Evolutionary conservation across 768 basidiomycete genomes (phyloP).

Genomic region (Tylopilus vinaceipallidus): DNA sequence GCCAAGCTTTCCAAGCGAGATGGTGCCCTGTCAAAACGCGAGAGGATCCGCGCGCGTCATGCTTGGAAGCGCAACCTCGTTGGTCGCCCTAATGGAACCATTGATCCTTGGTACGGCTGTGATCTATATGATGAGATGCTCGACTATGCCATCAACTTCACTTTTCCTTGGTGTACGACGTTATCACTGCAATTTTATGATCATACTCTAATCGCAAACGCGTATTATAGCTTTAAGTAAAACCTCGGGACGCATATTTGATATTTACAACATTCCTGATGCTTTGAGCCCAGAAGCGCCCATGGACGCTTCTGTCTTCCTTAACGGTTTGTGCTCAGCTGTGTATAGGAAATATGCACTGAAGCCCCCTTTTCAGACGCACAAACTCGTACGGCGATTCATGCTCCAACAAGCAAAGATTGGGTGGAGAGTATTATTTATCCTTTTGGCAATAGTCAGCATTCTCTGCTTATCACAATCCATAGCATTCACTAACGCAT

Average conservation of each 20-base stretch:
- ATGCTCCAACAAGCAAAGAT: conserved; percentile 61
- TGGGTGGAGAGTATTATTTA: conserved; percentile 37
- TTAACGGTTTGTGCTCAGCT: conserved; percentile 50
- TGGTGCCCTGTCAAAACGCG: conserved; percentile 22
- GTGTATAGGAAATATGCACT: background rate
- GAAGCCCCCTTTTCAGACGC: conserved; percentile 39
- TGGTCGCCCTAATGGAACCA: conserved; percentile 49
- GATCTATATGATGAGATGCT: conserved; percentile 60
- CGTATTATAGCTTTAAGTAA: conserved; percentile 17
- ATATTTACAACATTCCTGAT: conserved; percentile 56
- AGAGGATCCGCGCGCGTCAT: conserved; percentile 23
- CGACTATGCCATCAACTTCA: conserved; percentile 72
- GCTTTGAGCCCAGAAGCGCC: conserved; percentile 50
- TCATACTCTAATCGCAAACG: conserved; percentile 1
- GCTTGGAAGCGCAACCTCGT: conserved; percentile 47
- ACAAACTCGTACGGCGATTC: conserved; percentile 55
- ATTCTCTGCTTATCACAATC: background rate
- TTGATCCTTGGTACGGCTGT: conserved; percentile 67
- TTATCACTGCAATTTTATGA: background rate
- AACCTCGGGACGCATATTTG: conserved; percentile 35
- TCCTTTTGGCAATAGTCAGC: conserved; percentile 35
- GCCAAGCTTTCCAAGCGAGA: conserved; percentile 22
- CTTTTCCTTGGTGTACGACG: conserved; percentile 55
- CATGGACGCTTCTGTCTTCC: conserved; percentile 52
- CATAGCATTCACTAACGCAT: background rate